A percentile compares a stretch with the other conserved stretches of the same genome.
Conservation (phyloP, 305 asterid species). For the Salvia sclarea region DNA sequence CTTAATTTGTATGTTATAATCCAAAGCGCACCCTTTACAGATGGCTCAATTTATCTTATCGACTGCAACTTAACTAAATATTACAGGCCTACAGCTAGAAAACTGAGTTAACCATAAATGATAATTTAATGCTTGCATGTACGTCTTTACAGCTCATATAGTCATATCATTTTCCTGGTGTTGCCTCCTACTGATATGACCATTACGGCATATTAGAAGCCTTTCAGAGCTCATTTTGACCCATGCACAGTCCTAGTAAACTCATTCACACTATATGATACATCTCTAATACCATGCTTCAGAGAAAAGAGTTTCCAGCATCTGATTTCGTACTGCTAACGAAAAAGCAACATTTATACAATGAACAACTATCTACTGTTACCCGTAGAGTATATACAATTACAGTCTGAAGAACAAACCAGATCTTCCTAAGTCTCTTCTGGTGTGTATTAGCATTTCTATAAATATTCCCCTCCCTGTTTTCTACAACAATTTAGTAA, state of each 20-base stretch:
- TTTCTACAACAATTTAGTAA: constrained; percentile 7
- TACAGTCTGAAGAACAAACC: background rate
- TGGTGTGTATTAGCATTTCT: background rate
- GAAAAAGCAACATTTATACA: background rate
- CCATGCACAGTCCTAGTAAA: background rate
- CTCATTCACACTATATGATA: background rate
- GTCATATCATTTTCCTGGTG: constrained; percentile 16
- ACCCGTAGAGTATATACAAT: background rate
- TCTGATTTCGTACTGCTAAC: background rate
- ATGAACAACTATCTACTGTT: background rate
- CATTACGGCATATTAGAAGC: constrained; percentile 2
- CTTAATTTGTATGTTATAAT: constrained; percentile 1
- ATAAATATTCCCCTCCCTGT: background rate
- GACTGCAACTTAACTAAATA: constrained; percentile 10
- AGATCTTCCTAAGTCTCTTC: background rate
- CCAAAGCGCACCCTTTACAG: constrained; percentile 1
- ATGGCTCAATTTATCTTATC: background rate
- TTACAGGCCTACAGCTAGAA: constrained; percentile 6
- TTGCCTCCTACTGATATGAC: background rate
- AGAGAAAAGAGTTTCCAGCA: constrained; percentile 6
- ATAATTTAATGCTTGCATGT: background rate
- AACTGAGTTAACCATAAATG: constrained; percentile 1
- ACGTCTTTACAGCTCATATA: constrained; percentile 1
- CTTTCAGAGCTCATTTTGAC: background rate
- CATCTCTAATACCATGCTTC: constrained; percentile 12